Conservation (phyloP, 1,284 basidiomycete species). For the Limonomyces culmigenus region DNA sequence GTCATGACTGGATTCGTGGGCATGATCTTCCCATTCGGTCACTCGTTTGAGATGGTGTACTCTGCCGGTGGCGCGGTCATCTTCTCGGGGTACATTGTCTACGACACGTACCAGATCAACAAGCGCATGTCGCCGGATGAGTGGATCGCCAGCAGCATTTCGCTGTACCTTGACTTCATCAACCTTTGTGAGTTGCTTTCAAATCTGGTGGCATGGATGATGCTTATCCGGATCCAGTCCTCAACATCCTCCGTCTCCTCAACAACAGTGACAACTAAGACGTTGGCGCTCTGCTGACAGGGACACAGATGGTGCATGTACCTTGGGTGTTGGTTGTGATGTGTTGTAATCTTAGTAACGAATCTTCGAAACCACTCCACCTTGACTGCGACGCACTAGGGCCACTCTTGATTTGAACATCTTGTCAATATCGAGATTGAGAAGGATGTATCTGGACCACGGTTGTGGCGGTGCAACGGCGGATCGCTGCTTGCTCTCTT, state of each 20-base stretch:
- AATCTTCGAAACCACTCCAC: no score
- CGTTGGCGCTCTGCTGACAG: no score
- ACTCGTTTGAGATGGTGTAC: constrained; percentile 61
- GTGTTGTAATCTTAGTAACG: no score
- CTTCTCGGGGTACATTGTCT: constrained; percentile 75
- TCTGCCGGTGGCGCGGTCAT: constrained; percentile 66
- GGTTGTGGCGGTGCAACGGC: no score
- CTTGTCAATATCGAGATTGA: no score
- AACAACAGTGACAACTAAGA: constrained; percentile 20
- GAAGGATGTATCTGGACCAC: no score
- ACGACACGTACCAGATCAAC: constrained; percentile 77
- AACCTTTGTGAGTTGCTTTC: no score
- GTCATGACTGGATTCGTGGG: constrained; percentile 66
- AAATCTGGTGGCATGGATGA: background rate
- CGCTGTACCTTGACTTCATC: constrained; percentile 74
- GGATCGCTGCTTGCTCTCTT: no score
- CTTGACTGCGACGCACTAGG: no score
- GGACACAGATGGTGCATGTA: no score
- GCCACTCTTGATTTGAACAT: no score
- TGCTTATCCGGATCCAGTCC: constrained; percentile 28
- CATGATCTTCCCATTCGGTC: constrained; percentile 65
- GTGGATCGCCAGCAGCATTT: constrained; percentile 73
- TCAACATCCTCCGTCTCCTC: constrained; percentile 61
- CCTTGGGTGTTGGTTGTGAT: no score
- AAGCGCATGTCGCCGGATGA: constrained; percentile 72